Conservation (phyloP, 371 early-diverging fungal species). For the Mortierella sp. region DNA sequence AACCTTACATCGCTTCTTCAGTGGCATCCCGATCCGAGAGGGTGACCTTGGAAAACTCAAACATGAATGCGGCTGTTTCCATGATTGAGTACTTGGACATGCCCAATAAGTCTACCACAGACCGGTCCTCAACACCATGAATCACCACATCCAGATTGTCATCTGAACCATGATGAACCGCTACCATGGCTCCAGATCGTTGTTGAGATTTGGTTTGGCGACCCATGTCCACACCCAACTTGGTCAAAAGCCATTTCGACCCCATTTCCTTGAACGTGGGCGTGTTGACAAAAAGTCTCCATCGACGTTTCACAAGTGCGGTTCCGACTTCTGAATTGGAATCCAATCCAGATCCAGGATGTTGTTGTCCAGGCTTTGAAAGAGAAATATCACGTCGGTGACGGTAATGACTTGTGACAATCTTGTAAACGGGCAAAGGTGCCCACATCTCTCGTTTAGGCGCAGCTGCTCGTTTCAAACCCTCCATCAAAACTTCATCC, state of each 20-base stretch:
- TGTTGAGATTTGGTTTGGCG: constrained; percentile 26
- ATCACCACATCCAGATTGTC: constrained; percentile 35
- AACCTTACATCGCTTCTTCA: constrained; percentile 29
- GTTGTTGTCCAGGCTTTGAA: neutral
- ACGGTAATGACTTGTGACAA: constrained; percentile 19
- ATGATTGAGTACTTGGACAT: constrained; percentile 31
- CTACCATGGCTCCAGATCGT: constrained; percentile 35
- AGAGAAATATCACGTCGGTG: neutral
- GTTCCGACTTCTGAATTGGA: no score
- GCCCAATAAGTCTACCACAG: constrained; percentile 25
- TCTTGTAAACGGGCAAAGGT: constrained; percentile 26
- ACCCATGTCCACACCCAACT: constrained; percentile 36
- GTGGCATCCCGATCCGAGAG: constrained; percentile 24
- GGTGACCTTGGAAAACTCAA: constrained; percentile 39
- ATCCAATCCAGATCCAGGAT: neutral
- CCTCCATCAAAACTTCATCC: constrained; percentile 31
- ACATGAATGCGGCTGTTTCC: constrained; percentile 41
- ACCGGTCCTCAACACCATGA: constrained; percentile 35
- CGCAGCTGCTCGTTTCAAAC: constrained; percentile 26
- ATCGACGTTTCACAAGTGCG: constrained; percentile 19
- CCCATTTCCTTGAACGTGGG: constrained; percentile 29
- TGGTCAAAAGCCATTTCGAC: constrained; percentile 41
- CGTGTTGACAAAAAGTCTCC: constrained; percentile 33
- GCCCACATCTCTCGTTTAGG: constrained; percentile 44
- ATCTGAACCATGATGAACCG: constrained; percentile 15